Base-by-base conservation (phyloP, 192 early-diverging fungal species). In the Umbelopsis vinacea region DNA sequence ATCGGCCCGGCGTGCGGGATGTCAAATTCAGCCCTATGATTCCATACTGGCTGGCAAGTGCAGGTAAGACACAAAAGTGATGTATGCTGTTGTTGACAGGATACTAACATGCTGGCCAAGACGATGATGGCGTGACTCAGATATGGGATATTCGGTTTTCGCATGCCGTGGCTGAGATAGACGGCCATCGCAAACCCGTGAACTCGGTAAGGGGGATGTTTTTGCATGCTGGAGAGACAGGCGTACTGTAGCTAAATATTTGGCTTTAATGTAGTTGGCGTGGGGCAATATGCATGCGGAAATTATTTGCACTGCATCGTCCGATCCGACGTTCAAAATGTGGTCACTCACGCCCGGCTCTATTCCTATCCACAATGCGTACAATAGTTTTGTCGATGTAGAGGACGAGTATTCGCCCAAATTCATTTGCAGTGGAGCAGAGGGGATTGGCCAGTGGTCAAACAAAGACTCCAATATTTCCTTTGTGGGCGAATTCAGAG, bases 21-120 rank as follows among this genome's bases (percentile, higher is more conserved):
- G 57, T 52, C 9, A 35, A 66, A 38, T 74, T 79, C 45, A 48
- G 76, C 79, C 29, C 84, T 68, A 53, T 70, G 45, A 19, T 82
- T 76, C 70, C 84, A 33, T 73, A 73, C 29, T 77, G 76, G 76
- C 11, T 77, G 33, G 76, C 76, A 22, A 71, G 70, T 40, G 71
- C 72, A 45, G 66, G 74, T 73, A 35, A 70, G 37, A 22, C 12
- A 8, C 15, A 24, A n/a, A n/a, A 12, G 26, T 21, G 8, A 52
- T 15, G 19, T 38, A 29, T 17, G 48, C 19, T 47, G 23, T n/a
- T 40, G 8, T 8, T 40, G 38, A 40, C 40, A 43, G 40, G 8
- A 43, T 43, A 43, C 40, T 43, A 4, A 43, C 11, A 12, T 11
- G 40, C 40, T 11, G 0, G 15, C n/a, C 48, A 46, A 70, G 69